Conservation (phyloP, 495 filamentous ascomycete genomes). For the Talaromyces thailandensis region DNA sequence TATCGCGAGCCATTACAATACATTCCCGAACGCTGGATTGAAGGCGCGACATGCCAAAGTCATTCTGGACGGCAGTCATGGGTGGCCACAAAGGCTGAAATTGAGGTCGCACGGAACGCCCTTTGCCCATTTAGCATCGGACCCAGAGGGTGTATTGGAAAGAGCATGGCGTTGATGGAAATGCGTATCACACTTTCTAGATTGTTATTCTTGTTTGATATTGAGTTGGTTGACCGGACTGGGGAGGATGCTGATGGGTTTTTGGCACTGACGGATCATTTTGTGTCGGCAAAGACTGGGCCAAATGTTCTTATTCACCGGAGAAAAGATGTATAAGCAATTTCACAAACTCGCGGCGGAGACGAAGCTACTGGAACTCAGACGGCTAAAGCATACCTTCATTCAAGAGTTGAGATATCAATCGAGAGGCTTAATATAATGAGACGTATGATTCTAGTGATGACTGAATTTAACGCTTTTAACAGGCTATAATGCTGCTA, state of each 20-base stretch:
- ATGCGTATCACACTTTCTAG: slow-evolving; percentile 41
- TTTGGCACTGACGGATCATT: slow-evolving; percentile 38
- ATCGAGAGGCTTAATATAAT: no score
- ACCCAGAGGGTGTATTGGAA: slow-evolving; percentile 47
- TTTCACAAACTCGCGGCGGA: no score
- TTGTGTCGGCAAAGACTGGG: slow-evolving; percentile 35
- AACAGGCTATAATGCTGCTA: no score
- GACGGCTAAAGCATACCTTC: no score
- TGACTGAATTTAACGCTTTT: no score
- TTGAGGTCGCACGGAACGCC: slow-evolving; percentile 32
- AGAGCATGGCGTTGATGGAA: slow-evolving; percentile 49
- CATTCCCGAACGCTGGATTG: slow-evolving; percentile 48
- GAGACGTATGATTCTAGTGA: no score
- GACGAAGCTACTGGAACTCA: no score
- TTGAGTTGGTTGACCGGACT: slow-evolving; percentile 28
- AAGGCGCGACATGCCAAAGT: slow-evolving; percentile 22
- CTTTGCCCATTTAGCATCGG: slow-evolving; percentile 52
- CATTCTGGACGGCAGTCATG: slow-evolving; percentile 10
- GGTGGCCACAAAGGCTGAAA: slow-evolving; percentile 25
- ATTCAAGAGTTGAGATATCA: no score
- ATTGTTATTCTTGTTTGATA: slow-evolving; percentile 38
- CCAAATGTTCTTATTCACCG: slow-evolving; percentile 31
- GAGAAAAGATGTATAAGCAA: slow-evolving; percentile 3
- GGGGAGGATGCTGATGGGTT: slow-evolving; percentile 34
- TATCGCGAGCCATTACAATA: slow-evolving; percentile 41